phyloP scores from a whole-genome alignment of 2,329 filamentous ascomycete genomes.

The Keithomyces neogunnii region DNA sequence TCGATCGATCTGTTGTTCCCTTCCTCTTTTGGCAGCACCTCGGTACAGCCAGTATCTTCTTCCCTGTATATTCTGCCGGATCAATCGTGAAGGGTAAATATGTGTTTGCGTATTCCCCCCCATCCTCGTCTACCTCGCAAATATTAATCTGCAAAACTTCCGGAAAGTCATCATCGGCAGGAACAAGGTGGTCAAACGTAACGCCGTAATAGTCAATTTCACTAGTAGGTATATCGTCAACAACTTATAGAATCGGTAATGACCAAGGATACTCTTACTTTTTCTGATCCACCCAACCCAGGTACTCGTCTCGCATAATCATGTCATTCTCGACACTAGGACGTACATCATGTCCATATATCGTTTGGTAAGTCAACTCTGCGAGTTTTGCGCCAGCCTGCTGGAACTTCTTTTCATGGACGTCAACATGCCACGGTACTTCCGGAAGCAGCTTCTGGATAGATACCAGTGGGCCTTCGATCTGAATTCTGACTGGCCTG shows the following conservation, averaged over 20 bases:
- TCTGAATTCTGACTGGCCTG: slow-evolving; percentile 13
- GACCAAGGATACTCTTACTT: background rate
- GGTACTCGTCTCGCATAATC: slow-evolving; percentile 13
- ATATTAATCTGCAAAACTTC: slow-evolving; percentile 35
- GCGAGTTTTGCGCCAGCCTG: slow-evolving; percentile 9
- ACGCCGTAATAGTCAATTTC: slow-evolving; percentile 21
- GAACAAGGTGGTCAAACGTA: slow-evolving; percentile 32
- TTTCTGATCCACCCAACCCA: slow-evolving; percentile 8
- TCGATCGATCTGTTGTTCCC: slow-evolving; percentile 2
- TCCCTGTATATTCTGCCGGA: slow-evolving; percentile 26
- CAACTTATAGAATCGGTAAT: background rate
- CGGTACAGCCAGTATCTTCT: slow-evolving; percentile 30
- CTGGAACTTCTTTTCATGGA: slow-evolving; percentile 5
- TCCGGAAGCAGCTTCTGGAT: slow-evolving; percentile 12
- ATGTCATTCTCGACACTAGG: slow-evolving; percentile 4
- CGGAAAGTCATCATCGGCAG: slow-evolving; percentile 24
- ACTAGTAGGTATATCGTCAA: background rate
- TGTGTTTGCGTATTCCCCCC: slow-evolving; percentile 24
- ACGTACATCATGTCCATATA: slow-evolving; percentile 8
- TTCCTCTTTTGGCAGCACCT: slow-evolving; percentile 26
- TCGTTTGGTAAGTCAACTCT: slow-evolving; percentile 4
- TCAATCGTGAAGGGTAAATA: slow-evolving; percentile 25
- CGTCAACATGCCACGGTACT: slow-evolving; percentile 7
- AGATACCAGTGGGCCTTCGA: slow-evolving; percentile 12
- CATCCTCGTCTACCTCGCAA: slow-evolving; percentile 26